Evolutionary conservation across 2,329 filamentous ascomycete species (phyloP).

Genomic region (Cercospora canescens): DNA sequence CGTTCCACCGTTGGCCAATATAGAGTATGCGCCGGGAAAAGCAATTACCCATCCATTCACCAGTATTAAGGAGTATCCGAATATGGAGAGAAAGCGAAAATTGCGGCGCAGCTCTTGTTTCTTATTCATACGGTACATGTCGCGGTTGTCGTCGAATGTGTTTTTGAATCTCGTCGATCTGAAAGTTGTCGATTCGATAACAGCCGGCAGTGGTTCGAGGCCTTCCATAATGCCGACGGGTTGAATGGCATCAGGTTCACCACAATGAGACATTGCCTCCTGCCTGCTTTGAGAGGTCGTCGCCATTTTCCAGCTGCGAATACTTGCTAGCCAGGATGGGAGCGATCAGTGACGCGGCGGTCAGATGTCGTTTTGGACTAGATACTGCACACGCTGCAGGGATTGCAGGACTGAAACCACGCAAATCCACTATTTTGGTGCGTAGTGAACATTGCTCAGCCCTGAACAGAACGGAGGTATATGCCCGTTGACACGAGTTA

Average conservation of each 20-base stretch:
- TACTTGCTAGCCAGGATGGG: neutral
- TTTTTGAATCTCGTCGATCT: neutral
- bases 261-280: no score
- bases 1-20: slow-evolving; percentile 24
- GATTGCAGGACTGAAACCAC: no score
- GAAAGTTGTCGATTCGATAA: neutral
- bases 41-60: slow-evolving; percentile 32
- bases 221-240: neutral
- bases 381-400: no score
- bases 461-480: neutral
- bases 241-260: neutral
- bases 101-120: slow-evolving; percentile 22
- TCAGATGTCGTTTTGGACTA: no score
- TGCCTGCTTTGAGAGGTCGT: neutral
- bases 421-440: no score
- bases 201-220: neutral
- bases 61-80: slow-evolving; percentile 31
- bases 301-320: neutral
- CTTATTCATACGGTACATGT: slow-evolving; percentile 26
- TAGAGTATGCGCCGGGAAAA: slow-evolving; percentile 12
- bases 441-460: no score
- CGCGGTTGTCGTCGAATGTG: slow-evolving; percentile 14
- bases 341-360: neutral
- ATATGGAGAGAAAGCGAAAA: slow-evolving; percentile 27
- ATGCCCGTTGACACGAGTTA: neutral